Evolutionary conservation across 2,329 filamentous ascomycete genomes (phyloP).

Genomic region (Cladosporium sp.): DNA sequence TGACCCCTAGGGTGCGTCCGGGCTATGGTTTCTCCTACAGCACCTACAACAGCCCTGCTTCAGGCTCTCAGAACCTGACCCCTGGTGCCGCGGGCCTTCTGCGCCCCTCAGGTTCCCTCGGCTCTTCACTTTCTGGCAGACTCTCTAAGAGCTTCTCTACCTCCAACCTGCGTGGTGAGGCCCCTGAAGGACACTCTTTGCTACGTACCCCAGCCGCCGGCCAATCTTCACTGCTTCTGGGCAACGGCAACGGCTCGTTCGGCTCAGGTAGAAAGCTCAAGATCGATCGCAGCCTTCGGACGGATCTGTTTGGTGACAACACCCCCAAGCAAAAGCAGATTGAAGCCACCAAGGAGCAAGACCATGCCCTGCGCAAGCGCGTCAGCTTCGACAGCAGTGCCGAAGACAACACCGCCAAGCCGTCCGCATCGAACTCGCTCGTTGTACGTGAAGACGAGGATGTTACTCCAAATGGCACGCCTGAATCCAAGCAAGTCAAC

Average conservation of each 20-base stretch:
- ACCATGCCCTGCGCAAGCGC: conserved; percentile 63
- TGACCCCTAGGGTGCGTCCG: conserved; percentile 16
- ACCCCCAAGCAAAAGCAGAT: conserved; percentile 22
- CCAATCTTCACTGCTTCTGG: conserved; percentile 16
- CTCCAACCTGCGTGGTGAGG: conserved; percentile 79
- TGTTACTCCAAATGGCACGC: conserved; percentile 16
- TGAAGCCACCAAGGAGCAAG: conserved; percentile 33
- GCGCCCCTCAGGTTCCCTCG: conserved; percentile 60
- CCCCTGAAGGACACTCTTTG: conserved; percentile 33
- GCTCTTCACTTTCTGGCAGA: conserved; percentile 52
- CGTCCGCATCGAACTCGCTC: conserved; percentile 45
- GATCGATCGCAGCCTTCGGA: conserved; percentile 84
- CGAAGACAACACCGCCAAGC: conserved; percentile 36
- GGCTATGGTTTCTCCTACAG: conserved; percentile 94
- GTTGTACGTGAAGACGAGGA: conserved; percentile 48
- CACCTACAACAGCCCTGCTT: conserved; percentile 77
- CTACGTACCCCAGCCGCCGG: conserved; percentile 15
- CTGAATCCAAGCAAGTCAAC: conserved; percentile 43
- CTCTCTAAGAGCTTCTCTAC: conserved; percentile 86
- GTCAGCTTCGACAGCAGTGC: conserved; percentile 82
- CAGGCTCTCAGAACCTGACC: conserved; percentile 59
- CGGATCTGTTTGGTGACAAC: conserved; percentile 56
- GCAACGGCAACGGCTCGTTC: conserved; percentile 56
- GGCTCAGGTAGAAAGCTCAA: conserved; percentile 82
- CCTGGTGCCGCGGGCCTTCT: conserved; percentile 66